Base-by-base conservation (phyloP, 768 basidiomycete species). In the Astraeus odoratus region DNA sequence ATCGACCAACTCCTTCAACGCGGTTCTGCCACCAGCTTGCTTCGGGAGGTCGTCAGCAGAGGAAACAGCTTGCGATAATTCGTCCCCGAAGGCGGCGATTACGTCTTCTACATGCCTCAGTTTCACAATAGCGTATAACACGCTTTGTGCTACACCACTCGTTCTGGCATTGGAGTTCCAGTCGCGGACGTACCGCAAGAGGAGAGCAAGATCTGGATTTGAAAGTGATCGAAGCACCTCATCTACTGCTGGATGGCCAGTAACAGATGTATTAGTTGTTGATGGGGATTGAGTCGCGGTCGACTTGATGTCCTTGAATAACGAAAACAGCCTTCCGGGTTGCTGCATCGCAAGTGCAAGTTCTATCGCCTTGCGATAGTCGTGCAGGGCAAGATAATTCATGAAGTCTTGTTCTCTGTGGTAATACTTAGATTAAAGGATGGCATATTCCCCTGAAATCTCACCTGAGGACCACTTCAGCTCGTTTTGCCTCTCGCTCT, bases 131-230 rank as follows among this genome's bases (percentile, higher is more conserved):
- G 92, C 83, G 57, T 86, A 78, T 45, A 99, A 65, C 33, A 97
- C 73, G 25, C 70, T 71, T 67, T 99, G 96, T 6, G 95, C 95
- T 35, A 96, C 75, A 15, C 69, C 72, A 50, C 86, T 86, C 18
- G 88, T 92, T 58, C 82, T 83, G n/a, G 87, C 86, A 50, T 82
- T 84, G n/a, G 93, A 81, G 64, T 98, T 99, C 96, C 96, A 99
- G 53, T 86, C 82, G 37, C 88, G 76, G 35, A 91, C 74, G 63
- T 88, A 93, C 15, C 77, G 76, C 43, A 97, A 69, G 27, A 99
- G 74, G 46, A 81, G 81, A 5, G 81, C 83, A 22, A 98, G 77
- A 52, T 97, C 93, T 12, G 79, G 61, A 4, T 77, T 72, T 0
- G 75, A 65, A 10, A 99, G 74, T 1, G 79, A 80, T 44, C 77